Percentiles rank a stretch among this genome's conserved stretches.
Evolutionary conservation across 2,329 filamentous ascomycete species (phyloP).

Genomic region (Botrytis hyacinthi): DNA sequence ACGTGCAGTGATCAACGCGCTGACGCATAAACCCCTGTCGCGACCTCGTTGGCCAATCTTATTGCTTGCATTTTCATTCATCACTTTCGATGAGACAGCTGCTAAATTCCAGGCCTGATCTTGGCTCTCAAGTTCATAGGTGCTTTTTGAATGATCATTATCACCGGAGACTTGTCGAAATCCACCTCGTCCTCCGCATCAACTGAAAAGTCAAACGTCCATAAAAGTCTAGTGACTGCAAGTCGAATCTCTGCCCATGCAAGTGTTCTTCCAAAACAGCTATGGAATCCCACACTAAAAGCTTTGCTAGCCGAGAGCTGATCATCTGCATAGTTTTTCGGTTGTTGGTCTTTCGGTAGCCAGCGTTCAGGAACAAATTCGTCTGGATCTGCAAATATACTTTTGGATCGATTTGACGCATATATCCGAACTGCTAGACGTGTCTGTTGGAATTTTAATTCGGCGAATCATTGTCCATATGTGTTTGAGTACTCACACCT

Average conservation of each 20-base stretch:
- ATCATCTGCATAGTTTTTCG: conserved; percentile 9
- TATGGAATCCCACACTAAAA: conserved; percentile 18
- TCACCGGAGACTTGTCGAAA: background rate
- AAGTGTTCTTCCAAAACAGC: conserved; percentile 21
- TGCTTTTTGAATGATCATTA: conserved; percentile 4
- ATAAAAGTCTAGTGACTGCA: background rate
- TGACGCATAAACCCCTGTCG: background rate
- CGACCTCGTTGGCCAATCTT: background rate
- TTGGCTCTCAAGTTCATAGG: conserved; percentile 7
- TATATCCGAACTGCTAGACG: conserved; percentile 12
- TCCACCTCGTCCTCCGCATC: conserved; percentile 1
- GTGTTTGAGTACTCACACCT: background rate
- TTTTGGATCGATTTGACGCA: background rate
- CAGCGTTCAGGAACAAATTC: conserved; percentile 35
- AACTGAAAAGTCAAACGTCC: background rate
- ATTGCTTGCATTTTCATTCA: background rate
- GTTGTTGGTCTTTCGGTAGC: conserved; percentile 29
- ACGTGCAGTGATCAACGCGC: background rate
- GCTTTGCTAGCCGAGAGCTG: conserved; percentile 14
- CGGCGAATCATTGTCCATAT: fast-evolving
- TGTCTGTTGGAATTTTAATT: conserved; percentile 4
- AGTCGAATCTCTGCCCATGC: conserved; percentile 1
- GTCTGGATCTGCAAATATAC: conserved; percentile 20
- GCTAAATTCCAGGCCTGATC: background rate
- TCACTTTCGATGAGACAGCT: background rate